Base-by-base conservation (phyloP, 1,284 basidiomycete species). In the Amylostereum chailletii region DNA sequence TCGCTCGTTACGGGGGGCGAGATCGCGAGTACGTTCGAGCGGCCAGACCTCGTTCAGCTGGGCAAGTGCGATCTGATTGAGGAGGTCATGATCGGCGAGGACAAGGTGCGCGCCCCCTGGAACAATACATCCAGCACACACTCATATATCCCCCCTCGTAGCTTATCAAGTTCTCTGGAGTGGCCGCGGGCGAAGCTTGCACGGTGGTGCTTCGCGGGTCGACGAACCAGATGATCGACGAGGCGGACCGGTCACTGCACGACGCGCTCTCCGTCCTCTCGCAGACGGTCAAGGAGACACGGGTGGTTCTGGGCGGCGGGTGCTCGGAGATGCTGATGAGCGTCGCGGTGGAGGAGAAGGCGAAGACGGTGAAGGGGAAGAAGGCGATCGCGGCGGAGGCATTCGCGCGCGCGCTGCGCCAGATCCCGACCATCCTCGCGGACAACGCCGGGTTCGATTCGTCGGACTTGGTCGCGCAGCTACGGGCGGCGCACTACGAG, bases 21-120 rank as follows among this genome's bases (percentile, higher is more conserved):
- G 71, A 98, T 99, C 57, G 88, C 93, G 0, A 90, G 86, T 58
- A 98, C 95, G 0, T 99, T 99, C 60, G 95, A 97, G 51, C 77
- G 86, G 32, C 93, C 96, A 0, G 92, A 96, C 60, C 79, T 91
- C 44, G 94, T 99, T 54, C 93, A 92, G 67, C 82, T 99, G 10
- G 96, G 96, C 29, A 77, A 79, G 46, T 99, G 95, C 65, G 94
- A 97, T 55, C 65, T 91, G 53, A 98, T 99, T 54, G 94, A 99
- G 70, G 96, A 99, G 72, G 87, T 99, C 58, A 98, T 99, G 80
- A 98, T 99, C 58, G 96, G 96, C 38, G 96, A 99, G 71, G 95
- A 99, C 71, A 94, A 94, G 81, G 94, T 92, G 55, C 36, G 74
- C 61, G 11, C 34, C 11, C 42, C 2, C 19, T 19, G 19, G 19